Evolutionary conservation across 208 protist species (phyloP).

Genomic region (Phytomonas sp.): DNA sequence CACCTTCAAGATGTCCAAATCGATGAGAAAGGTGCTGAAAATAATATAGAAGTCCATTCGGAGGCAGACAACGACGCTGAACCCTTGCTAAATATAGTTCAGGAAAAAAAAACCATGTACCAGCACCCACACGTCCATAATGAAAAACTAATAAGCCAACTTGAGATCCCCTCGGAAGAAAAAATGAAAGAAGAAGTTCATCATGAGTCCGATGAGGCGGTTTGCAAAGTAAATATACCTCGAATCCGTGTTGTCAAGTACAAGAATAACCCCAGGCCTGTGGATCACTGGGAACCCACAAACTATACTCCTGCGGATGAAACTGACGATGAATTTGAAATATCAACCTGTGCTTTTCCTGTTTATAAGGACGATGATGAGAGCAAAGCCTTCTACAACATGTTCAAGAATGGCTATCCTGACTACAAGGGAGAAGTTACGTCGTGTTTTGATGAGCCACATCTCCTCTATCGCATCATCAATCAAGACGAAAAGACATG

Average conservation of each 20-base stretch:
- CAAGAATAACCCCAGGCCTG: slow-evolving; percentile 23
- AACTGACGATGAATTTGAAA: slow-evolving; percentile 66
- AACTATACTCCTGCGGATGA: slow-evolving; percentile 34
- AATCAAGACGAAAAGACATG: slow-evolving; percentile 55
- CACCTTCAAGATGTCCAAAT: background rate
- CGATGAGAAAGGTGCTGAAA: background rate
- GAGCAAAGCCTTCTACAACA: slow-evolving; percentile 11
- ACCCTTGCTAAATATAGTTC: background rate
- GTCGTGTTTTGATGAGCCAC: slow-evolving; percentile 74
- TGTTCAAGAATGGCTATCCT: slow-evolving; percentile 61
- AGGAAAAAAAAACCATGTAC: background rate
- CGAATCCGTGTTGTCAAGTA: slow-evolving; percentile 26
- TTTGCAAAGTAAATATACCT: background rate
- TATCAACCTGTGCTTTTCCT: slow-evolving; percentile 32
- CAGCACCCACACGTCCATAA: background rate
- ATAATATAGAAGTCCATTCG: background rate
- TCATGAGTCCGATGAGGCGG: background rate
- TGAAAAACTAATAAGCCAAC: background rate
- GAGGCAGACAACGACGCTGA: too few species aligned
- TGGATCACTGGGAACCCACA: slow-evolving; percentile 49
- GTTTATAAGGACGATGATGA: slow-evolving; percentile 32
- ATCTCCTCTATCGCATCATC: slow-evolving; percentile 68
- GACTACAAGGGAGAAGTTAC: slow-evolving; percentile 44
- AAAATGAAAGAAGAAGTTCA: background rate
- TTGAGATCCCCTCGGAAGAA: background rate